These are phyloP conservation scores for Botrytis galanthina DNA, from an alignment of 2,329 filamentous ascomycete genomes.

Conservation along the genomic window DNA sequence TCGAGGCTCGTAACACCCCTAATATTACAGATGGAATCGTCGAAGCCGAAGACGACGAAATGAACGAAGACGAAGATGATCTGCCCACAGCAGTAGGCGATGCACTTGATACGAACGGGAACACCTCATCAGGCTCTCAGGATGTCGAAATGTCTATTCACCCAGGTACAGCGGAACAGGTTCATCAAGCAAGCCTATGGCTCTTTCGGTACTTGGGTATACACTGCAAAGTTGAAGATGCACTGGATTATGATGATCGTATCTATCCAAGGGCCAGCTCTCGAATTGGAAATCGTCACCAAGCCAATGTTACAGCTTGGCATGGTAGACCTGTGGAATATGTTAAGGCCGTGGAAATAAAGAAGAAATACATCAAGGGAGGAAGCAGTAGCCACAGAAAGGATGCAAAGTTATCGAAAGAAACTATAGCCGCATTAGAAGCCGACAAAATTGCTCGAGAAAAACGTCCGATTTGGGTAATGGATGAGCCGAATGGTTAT, in stretches of 20 bases:
- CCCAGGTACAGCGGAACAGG: conserved; percentile 75
- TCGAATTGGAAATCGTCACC: conserved; percentile 84
- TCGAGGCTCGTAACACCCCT: conserved; percentile 87
- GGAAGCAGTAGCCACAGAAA: conserved; percentile 59
- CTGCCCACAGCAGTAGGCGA: conserved; percentile 54
- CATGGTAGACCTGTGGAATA: conserved; percentile 84
- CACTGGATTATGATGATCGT: conserved; percentile 92
- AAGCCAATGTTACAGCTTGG: conserved; percentile 84
- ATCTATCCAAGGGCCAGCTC: conserved; percentile 97
- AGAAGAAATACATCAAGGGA: conserved; percentile 67
- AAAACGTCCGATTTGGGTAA: conserved; percentile 86
- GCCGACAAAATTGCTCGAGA: conserved; percentile 76
- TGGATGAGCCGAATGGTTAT: conserved; percentile 87
- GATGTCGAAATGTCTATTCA: conserved; percentile 56
- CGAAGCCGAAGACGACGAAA: conserved; percentile 64
- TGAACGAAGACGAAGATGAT: conserved; percentile 67
- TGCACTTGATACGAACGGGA: conserved; percentile 51
- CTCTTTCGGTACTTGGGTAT: conserved; percentile 94
- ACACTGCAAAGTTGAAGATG: conserved; percentile 93
- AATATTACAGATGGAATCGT: conserved; percentile 64
- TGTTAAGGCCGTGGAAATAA: conserved; percentile 82
- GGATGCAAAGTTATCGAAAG: conserved; percentile 74
- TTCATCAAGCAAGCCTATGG: conserved; percentile 92
- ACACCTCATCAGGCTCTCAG: conserved; percentile 57
- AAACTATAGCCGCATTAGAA: conserved; percentile 74